Percentiles rank a stretch among this genome's conserved stretches.
Evolutionary conservation across 202 grass and related monocot genomes (phyloP).

Genomic region (Eragrostis tef): DNA sequence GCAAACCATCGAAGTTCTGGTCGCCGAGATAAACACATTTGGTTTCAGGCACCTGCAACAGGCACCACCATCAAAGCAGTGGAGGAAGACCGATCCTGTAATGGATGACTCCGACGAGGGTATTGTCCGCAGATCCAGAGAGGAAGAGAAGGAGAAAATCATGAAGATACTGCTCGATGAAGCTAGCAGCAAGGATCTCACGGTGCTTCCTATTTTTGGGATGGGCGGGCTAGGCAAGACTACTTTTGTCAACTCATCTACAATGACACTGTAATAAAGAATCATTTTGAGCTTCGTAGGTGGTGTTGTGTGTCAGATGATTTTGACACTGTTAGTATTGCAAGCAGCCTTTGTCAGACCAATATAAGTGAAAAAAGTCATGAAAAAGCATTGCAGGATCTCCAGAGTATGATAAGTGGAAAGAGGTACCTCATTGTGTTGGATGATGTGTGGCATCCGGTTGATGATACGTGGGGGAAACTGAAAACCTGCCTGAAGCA

Average conservation of each 20-base stretch:
- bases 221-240: constrained; percentile 54
- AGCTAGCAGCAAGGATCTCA: background rate
- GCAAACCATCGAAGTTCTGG: background rate
- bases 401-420: constrained; percentile 11
- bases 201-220: constrained; percentile 46
- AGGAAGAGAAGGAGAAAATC: constrained; percentile 19
- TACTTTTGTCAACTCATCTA: constrained; percentile 40
- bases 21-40: background rate
- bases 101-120: constrained; percentile 23
- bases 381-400: constrained; percentile 14
- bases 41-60: background rate
- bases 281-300: constrained; percentile 9
- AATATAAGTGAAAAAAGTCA: background rate
- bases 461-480: constrained; percentile 31
- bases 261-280: constrained; percentile 10
- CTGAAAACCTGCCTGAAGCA: constrained; percentile 10
- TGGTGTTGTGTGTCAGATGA: constrained; percentile 57
- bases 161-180: constrained; percentile 15
- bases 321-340: constrained; percentile 7
- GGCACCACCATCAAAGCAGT: background rate
- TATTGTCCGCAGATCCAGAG: constrained; percentile 25
- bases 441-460: constrained; percentile 54
- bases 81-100: background rate
- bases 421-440: constrained; percentile 44
- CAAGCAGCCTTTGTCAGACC: background rate